A percentile compares a stretch with the other conserved stretches of the same genome.
Conservation (phyloP, 2,329 filamentous ascomycete species). For the Lasiodiplodia sp. region DNA sequence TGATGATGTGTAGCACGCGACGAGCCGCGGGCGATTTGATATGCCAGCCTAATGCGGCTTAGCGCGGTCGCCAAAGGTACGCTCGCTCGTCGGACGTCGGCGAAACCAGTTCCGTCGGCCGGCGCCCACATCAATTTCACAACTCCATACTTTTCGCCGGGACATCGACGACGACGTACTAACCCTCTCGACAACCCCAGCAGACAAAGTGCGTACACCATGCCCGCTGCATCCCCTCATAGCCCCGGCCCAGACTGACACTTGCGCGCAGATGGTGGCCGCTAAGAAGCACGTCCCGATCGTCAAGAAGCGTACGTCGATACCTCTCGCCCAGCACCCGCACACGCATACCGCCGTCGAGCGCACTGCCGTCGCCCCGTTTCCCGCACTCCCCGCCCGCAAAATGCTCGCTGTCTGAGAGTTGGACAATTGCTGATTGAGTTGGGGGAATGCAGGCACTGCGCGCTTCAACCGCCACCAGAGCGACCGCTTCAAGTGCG, state of each 20-base stretch:
- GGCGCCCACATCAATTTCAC: slow-evolving; percentile 27
- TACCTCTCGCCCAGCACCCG: slow-evolving; percentile 16
- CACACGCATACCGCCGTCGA: background rate
- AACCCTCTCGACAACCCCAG: slow-evolving; percentile 43
- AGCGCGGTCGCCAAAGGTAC: background rate
- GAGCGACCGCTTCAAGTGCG: slow-evolving; percentile 94
- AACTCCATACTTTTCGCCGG: slow-evolving; percentile 25
- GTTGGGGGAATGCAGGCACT: slow-evolving; percentile 68
- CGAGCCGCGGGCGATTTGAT: background rate
- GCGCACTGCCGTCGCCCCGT: slow-evolving; percentile 30
- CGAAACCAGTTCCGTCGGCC: slow-evolving; percentile 21
- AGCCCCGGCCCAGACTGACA: slow-evolving; percentile 37
- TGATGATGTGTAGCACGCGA: background rate
- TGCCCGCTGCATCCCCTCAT: background rate
- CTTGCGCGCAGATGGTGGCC: slow-evolving; percentile 81
- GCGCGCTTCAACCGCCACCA: slow-evolving; percentile 98
- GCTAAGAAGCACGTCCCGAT: slow-evolving; percentile 99
- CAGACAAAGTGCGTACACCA: slow-evolving; percentile 45
- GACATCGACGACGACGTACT: slow-evolving; percentile 29
- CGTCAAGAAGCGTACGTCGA: slow-evolving; percentile 98
- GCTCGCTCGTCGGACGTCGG: slow-evolving; percentile 18
- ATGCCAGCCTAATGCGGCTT: slow-evolving; percentile 4
- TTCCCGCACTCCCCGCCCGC: background rate
- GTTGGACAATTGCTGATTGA: slow-evolving; percentile 24
- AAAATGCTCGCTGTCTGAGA: background rate